Evolutionary conservation across 169 alveolate species (phyloP).

Genomic region (Eimeria tenella): DNA sequence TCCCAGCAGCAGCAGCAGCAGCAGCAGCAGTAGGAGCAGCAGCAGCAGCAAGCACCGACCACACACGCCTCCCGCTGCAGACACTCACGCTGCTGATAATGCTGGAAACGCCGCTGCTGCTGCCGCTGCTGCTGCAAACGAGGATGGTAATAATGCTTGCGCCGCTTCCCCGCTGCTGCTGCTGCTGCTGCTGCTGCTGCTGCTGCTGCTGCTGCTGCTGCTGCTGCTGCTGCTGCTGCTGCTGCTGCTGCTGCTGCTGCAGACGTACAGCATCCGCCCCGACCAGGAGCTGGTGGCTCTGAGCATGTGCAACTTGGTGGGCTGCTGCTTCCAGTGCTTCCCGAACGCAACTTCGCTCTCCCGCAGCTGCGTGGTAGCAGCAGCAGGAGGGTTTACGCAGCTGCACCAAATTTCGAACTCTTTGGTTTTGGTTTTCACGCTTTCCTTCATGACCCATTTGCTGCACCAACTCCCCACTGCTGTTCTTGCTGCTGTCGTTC

Average conservation of each 20-base stretch:
- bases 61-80: too few relatives aligned
- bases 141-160: too few relatives aligned
- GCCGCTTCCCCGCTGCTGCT: too few relatives aligned
- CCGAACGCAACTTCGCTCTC: conserved; percentile 81
- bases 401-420: conserved; percentile 73
- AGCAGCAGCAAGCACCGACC: too few relatives aligned
- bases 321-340: conserved; percentile 80
- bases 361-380: conserved; percentile 71
- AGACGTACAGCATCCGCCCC: conserved; percentile 76
- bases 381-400: conserved; percentile 72
- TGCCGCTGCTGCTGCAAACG: too few relatives aligned
- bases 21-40: too few relatives aligned
- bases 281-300: conserved; percentile 79
- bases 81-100: too few relatives aligned
- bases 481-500: conserved; percentile 80
- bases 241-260: neutral
- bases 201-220: too few relatives aligned
- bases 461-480: conserved; percentile 75
- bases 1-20: neutral
- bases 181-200: too few relatives aligned
- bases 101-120: too few relatives aligned
- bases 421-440: conserved; percentile 74
- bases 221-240: too few relatives aligned
- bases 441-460: conserved; percentile 80
- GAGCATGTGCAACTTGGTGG: conserved; percentile 75